Percentiles rank a stretch among this genome's conserved stretches.
Conservation (phyloP, 2,329 filamentous ascomycete genomes). For the Venturia aucupariae region DNA sequence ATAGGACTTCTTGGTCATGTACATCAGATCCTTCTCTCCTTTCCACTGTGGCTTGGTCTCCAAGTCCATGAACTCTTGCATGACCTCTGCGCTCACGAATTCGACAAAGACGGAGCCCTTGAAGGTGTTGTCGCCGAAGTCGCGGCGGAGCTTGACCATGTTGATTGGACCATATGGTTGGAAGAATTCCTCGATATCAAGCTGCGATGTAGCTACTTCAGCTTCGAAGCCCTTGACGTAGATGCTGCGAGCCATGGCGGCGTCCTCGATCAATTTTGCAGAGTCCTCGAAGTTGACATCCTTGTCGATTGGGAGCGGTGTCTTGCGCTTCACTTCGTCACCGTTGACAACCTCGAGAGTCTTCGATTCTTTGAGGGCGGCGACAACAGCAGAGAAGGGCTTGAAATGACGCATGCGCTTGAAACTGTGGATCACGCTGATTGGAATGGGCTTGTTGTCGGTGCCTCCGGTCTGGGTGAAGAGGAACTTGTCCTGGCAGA, state of each 20-base stretch:
- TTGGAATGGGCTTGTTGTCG: slow-evolving; percentile 70
- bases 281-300: slow-evolving; percentile 19
- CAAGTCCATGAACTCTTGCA: slow-evolving; percentile 68
- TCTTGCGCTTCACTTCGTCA: slow-evolving; percentile 60
- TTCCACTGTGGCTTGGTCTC: slow-evolving; percentile 81
- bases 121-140: slow-evolving; percentile 60
- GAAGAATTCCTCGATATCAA: slow-evolving; percentile 92
- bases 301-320: slow-evolving; percentile 39
- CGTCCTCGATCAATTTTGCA: slow-evolving; percentile 48
- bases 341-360: slow-evolving; percentile 67
- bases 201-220: slow-evolving; percentile 75
- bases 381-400: slow-evolving; percentile 73
- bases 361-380: slow-evolving; percentile 69
- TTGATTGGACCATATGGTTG: slow-evolving; percentile 68
- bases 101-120: slow-evolving; percentile 97
- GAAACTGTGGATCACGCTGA: slow-evolving; percentile 74
- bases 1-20: slow-evolving; percentile 86
- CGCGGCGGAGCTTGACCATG: slow-evolving; percentile 77
- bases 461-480: slow-evolving; percentile 67
- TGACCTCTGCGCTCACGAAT: slow-evolving; percentile 69
- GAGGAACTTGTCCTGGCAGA: slow-evolving; percentile 81
- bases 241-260: slow-evolving; percentile 63
- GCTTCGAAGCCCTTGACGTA: slow-evolving; percentile 93
- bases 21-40: slow-evolving; percentile 58
- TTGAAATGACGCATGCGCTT: slow-evolving; percentile 95